Base-by-base conservation (phyloP, 768 basidiomycete genomes). In the Tephrocybe rancida region DNA sequence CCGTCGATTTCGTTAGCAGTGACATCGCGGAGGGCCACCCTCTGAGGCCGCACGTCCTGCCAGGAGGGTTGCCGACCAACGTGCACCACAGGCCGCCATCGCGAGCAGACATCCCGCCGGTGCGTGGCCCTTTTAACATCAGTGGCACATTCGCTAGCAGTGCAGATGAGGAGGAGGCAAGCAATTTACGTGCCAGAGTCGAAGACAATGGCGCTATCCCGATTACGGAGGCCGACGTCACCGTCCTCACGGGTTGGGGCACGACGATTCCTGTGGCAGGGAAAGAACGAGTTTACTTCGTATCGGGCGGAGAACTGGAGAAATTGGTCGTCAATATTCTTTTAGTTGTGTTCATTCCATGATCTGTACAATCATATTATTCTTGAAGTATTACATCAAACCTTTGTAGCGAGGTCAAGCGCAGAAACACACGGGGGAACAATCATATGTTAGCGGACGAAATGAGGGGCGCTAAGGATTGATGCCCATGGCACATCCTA, bases 311-410 rank as follows among this genome's bases (percentile, higher is more conserved):
- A 1, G 80, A 84, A 65, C 63, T 91, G 64, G 84, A 88, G 64
- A 90, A 85, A 68, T 66, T 92, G 51, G 77, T 90, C 4, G 87
- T 92, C 19, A 91, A 92, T 66, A 80, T 84, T n/a, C 66, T 91
- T 47, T 61, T 92, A 42, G 86, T 91, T 21, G 81, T 84, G 3
- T 91, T 75, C 57, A 81, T 91, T 57, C 83, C 85, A 43, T 87
- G 71, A 78, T 27, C 3, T 14, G 2, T 37, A 9, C 35, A n/a
- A n/a, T 37, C n/a, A 7, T 37, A 9, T 37, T 4, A 37, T 30
- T 30, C 7, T 6, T 13, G 29, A 6, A 30, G 13, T 13, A 30
- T 30, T 30, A 30, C 29, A 30, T 30, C 13, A n/a, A n/a, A n/a
- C n/a, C n/a, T n/a, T n/a, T n/a, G n/a, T n/a, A n/a, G n/a, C n/a